Percentiles rank a stretch among this genome's conserved stretches.
These are phyloP conservation scores for Parsonsia alboflavescens DNA, from an alignment of 257 asterid genomes.

Conservation along the genomic window DNA sequence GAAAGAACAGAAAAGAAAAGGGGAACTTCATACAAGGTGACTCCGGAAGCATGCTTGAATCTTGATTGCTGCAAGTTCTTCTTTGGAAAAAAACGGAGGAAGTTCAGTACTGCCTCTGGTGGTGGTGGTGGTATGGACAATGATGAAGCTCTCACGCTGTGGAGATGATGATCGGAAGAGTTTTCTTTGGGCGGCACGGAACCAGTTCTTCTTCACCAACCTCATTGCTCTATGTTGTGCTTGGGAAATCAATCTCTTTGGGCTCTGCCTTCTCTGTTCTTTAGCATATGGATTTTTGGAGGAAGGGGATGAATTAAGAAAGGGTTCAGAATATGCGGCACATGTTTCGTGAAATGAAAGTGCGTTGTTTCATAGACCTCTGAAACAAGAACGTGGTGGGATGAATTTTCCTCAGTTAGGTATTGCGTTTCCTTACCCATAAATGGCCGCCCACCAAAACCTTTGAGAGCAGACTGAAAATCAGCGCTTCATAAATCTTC, in stretches of 20 bases:
- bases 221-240: slow-evolving; percentile 11
- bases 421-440: slow-evolving; percentile 17
- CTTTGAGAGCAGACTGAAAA: no score
- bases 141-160: slow-evolving; percentile 18
- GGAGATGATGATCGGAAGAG: slow-evolving; percentile 36
- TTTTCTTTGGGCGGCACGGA: slow-evolving; percentile 31
- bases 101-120: slow-evolving; percentile 9
- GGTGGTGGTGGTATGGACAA: slow-evolving; percentile 30
- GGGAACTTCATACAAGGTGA: slow-evolving; percentile 47
- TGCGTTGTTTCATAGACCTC: background rate
- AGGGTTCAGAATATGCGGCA: slow-evolving; percentile 17
- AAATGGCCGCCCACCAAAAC: slow-evolving; percentile 7
- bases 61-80: slow-evolving; percentile 61
- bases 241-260: background rate
- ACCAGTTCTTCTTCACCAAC: slow-evolving; percentile 28
- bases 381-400: slow-evolving; percentile 37
- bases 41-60: slow-evolving; percentile 69
- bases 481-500: no score
- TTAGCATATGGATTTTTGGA: background rate
- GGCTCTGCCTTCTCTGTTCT: background rate
- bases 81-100: slow-evolving; percentile 30
- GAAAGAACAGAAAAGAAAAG: background rate
- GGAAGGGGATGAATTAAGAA: background rate
- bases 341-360: slow-evolving; percentile 20
- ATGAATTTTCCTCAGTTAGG: slow-evolving; percentile 21